Conservation (phyloP, 2,329 filamentous ascomycete species). For the Nemania sp. region DNA sequence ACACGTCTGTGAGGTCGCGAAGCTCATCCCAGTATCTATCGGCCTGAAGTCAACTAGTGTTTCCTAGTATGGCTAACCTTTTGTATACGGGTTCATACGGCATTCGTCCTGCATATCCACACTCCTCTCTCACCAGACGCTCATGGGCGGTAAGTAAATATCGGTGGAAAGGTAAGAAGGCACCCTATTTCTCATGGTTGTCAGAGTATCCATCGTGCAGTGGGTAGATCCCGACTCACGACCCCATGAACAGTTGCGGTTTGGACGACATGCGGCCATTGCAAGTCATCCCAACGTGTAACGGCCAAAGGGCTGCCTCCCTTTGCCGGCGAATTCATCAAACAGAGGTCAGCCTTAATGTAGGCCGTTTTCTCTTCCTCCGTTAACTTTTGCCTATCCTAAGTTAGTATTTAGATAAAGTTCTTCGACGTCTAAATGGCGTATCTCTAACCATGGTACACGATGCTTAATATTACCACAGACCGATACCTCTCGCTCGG, state of each 20-base stretch:
- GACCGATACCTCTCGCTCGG: slow-evolving; percentile 18
- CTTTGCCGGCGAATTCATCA: slow-evolving; percentile 26
- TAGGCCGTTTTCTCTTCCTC: slow-evolving; percentile 25
- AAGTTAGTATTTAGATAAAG: neutral
- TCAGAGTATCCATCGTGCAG: neutral
- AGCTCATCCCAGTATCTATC: slow-evolving; percentile 26
- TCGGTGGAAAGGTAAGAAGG: slow-evolving; percentile 38
- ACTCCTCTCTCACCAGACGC: slow-evolving; percentile 33
- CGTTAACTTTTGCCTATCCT: slow-evolving; percentile 8
- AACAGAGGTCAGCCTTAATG: slow-evolving; percentile 34
- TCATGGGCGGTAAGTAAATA: slow-evolving; percentile 36
- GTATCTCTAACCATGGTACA: slow-evolving; percentile 18
- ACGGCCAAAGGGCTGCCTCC: slow-evolving; percentile 15
- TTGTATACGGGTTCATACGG: slow-evolving; percentile 26
- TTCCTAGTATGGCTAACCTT: neutral
- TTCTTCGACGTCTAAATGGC: neutral
- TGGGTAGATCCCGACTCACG: neutral
- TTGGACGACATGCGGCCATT: slow-evolving; percentile 31
- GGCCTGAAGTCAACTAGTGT: neutral
- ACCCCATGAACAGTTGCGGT: slow-evolving; percentile 27
- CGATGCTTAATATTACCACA: slow-evolving; percentile 19
- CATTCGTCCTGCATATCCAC: slow-evolving; percentile 38
- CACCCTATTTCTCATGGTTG: slow-evolving; percentile 18
- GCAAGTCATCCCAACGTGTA: slow-evolving; percentile 32
- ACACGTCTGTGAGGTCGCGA: slow-evolving; percentile 18